Conservation (phyloP, 2,329 filamentous ascomycete species). For the Colletotrichum eremochloae region DNA sequence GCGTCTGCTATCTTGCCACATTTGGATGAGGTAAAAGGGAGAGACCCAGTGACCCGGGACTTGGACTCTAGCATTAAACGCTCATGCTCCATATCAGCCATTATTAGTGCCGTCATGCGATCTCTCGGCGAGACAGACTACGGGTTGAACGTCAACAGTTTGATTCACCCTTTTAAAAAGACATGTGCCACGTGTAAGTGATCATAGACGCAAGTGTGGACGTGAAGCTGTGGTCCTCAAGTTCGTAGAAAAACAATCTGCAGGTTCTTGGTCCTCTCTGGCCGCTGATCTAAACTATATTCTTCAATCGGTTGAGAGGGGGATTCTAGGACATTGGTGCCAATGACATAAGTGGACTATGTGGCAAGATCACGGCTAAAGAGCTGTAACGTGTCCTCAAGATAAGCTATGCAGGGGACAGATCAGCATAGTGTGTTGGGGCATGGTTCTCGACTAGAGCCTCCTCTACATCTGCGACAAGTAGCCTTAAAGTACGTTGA, state of each 20-base stretch:
- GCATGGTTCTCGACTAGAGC: not conserved
- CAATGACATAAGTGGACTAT: not conserved
- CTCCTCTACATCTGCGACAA: not conserved
- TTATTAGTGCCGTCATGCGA: not conserved
- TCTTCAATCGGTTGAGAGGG: not conserved
- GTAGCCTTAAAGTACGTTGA: not conserved
- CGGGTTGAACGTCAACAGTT: not conserved
- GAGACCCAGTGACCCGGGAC: not conserved
- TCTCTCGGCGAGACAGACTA: not conserved
- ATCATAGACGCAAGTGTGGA: not conserved
- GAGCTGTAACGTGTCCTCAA: conserved; percentile 2
- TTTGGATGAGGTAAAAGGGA: not conserved
- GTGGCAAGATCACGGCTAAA: too few species aligned
- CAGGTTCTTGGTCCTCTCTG: too few species aligned
- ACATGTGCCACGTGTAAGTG: not conserved
- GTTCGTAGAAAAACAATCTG: not conserved
- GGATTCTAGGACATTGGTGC: too few species aligned
- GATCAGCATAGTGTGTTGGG: not conserved
- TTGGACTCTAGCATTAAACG: not conserved
- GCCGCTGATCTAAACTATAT: not conserved
- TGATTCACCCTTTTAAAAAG: not conserved
- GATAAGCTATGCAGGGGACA: not conserved
- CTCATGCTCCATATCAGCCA: not conserved
- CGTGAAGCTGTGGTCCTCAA: not conserved
- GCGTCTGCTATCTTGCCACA: not conserved